Base-by-base conservation (phyloP, 192 early-diverging fungal genomes). In the Backusella westeae region DNA sequence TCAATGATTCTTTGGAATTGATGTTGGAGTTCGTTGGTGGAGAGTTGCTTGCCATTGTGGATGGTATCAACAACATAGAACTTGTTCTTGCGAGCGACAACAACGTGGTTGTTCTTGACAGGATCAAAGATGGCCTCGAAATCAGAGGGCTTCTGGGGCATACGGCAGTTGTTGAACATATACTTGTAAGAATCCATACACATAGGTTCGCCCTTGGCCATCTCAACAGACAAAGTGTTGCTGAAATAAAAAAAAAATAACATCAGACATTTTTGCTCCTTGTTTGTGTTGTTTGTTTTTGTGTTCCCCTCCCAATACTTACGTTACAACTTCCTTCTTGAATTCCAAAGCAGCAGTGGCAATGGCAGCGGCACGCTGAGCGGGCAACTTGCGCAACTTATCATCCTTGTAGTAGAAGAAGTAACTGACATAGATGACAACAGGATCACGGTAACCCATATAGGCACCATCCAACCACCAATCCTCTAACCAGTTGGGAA, bases 401-500 rank as follows among this genome's bases (percentile, higher is more conserved):
- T 98, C 95, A 82, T 99, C 96, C 84, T 91, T 91, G 87, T 94
- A 97, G 56, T 90, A 87, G 84, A 93, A 99, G 78, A 98, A 99
- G 90, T 99, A 99, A 79, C 92, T 95, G 73, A 99, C 97, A 77
- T 94, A 94, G 78, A 97, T 89, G 46, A 96, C 94, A 23, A 97
- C 94, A 14, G 97, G 95, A 77, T 99, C 98, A 71, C 97, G 91
- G 87, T 98, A 98, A 23, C 90, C 94, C 84, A 93, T 90, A 85
- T 99, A 99, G 73, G 95, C 94, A 49, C 93, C 88, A 71, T 96
- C 95, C 77, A 94, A 93, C 98, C 98, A 99, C 98, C 98, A 99
- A 77, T 96, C 95, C 79, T 93, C 95, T 63, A 97, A 87, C 93
- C 96, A 99, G 87, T 94, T 95, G 32, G 88, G 88, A 46, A 91